These are phyloP conservation scores for Sporothrix brasiliensis DNA, from an alignment of 2,329 filamentous ascomycete species.

Conservation along the genomic window DNA sequence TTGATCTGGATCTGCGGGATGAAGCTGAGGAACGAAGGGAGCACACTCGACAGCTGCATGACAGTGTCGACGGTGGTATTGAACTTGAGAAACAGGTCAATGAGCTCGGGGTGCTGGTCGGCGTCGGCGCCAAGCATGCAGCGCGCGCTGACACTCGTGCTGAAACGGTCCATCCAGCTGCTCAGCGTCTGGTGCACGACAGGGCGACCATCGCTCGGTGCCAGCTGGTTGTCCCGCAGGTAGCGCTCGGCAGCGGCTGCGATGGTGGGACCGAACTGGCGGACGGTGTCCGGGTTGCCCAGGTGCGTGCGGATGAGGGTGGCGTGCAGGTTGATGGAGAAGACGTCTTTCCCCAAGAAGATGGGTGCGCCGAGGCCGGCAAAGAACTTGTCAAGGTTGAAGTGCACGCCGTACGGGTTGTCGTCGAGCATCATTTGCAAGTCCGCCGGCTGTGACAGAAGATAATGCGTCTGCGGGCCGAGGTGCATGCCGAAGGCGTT, in stretches of 20 bases:
- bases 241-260: conserved; percentile 27
- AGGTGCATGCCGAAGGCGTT: conserved; percentile 31
- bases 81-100: conserved; percentile 31
- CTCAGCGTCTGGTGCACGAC: conserved; percentile 8
- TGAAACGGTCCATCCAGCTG: conserved; percentile 31
- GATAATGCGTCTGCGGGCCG: conserved; percentile 30
- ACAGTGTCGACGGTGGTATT: conserved; percentile 23
- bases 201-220: background rate
- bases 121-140: conserved; percentile 31
- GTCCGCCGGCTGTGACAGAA: conserved; percentile 25
- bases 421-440: conserved; percentile 32
- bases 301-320: conserved; percentile 30
- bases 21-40: conserved; percentile 27
- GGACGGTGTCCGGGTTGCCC: conserved; percentile 27
- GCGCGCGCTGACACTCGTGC: conserved; percentile 29
- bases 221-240: conserved; percentile 18
- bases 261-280: conserved; percentile 23
- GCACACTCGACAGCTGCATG: conserved; percentile 28
- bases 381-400: conserved; percentile 31
- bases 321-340: conserved; percentile 29
- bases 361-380: conserved; percentile 27
- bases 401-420: conserved; percentile 30
- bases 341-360: conserved; percentile 28
- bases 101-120: conserved; percentile 27
- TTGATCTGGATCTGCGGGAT: conserved; percentile 25